A percentile compares a stretch with the other conserved stretches of the same genome.
Evolutionary conservation across 495 filamentous ascomycete genomes (phyloP).

Genomic region (Jackrogersella minutella): DNA sequence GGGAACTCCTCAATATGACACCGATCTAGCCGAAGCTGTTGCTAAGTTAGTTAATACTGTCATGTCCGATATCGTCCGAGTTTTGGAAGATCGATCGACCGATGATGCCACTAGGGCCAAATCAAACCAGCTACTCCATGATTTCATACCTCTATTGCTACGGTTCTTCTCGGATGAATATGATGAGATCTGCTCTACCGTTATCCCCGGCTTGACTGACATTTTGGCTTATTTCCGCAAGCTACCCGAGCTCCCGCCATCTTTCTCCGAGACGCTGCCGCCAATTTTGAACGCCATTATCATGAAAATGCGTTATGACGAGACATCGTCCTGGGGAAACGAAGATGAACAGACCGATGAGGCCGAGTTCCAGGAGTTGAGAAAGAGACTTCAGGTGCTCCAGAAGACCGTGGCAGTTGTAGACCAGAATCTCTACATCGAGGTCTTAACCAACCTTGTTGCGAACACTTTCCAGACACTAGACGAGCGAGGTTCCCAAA

Average conservation of each 20-base stretch:
- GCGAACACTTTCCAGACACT: slow-evolving; percentile 80
- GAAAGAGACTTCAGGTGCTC: slow-evolving; percentile 84
- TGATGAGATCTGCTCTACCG: slow-evolving; percentile 94
- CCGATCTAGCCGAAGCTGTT: slow-evolving; percentile 90
- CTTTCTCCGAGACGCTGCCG: slow-evolving; percentile 79
- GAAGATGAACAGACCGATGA: slow-evolving; percentile 96
- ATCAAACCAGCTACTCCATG: slow-evolving; percentile 78
- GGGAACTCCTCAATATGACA: slow-evolving; percentile 85
- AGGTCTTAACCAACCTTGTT: slow-evolving; percentile 83
- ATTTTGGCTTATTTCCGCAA: slow-evolving; percentile 87
- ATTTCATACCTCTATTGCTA: slow-evolving; percentile 83
- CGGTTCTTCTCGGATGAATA: slow-evolving; percentile 97
- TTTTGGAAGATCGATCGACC: slow-evolving; percentile 63
- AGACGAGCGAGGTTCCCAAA: slow-evolving; percentile 69
- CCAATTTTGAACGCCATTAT: slow-evolving; percentile 91
- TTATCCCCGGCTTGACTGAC: slow-evolving; percentile 90
- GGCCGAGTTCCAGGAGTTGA: slow-evolving; percentile 95
- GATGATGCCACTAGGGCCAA: slow-evolving; percentile 63
- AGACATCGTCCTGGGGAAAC: slow-evolving; percentile 90
- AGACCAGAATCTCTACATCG: slow-evolving; percentile 83
- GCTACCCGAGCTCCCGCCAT: slow-evolving; percentile 67
- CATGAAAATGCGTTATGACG: slow-evolving; percentile 94
- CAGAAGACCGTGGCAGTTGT: slow-evolving; percentile 90
- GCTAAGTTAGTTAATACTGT: slow-evolving; percentile 95
- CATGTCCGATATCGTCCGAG: slow-evolving; percentile 82